Percentiles rank a stretch among this genome's conserved stretches.
Evolutionary conservation across 345 rosid genomes (phyloP).

Genomic region (sweet orange (Citrus sinensis)): DNA sequence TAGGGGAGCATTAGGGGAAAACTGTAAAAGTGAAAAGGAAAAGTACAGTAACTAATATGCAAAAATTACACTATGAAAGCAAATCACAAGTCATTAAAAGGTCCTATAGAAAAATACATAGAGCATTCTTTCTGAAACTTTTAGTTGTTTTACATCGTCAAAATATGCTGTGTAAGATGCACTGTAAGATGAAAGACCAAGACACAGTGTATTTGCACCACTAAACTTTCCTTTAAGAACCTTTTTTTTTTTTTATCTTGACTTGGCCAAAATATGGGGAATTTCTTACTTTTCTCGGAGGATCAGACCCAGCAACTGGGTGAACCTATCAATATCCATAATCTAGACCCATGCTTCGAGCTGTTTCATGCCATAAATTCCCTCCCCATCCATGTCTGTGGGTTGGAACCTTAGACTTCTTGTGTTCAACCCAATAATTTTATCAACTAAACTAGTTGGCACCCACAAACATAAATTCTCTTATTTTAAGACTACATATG

Average conservation of each 20-base stretch:
- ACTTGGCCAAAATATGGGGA: too few relatives aligned
- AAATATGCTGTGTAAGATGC: background rate
- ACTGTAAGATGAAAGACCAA: background rate
- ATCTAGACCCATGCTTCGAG: too few relatives aligned
- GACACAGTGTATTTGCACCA: background rate
- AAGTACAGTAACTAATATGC: background rate
- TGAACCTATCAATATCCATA: too few relatives aligned
- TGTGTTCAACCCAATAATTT: too few relatives aligned
- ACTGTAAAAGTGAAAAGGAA: background rate
- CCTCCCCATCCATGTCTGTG: too few relatives aligned
- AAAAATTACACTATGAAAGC: background rate
- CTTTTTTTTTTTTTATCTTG: background rate
- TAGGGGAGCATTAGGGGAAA: background rate
- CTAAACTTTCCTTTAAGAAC: background rate
- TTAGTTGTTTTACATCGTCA: background rate
- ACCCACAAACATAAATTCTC: too few relatives aligned
- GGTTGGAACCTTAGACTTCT: too few relatives aligned
- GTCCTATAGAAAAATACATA: background rate
- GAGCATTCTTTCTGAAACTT: background rate
- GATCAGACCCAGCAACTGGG: too few relatives aligned
- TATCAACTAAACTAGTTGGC: too few relatives aligned
- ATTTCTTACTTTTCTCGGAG: too few relatives aligned
- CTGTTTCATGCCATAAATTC: too few relatives aligned
- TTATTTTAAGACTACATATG: background rate
- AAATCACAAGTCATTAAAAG: background rate